phyloP scores from a whole-genome alignment of 2,329 filamentous ascomycete species.

The Colletotrichum higginsianum region DNA sequence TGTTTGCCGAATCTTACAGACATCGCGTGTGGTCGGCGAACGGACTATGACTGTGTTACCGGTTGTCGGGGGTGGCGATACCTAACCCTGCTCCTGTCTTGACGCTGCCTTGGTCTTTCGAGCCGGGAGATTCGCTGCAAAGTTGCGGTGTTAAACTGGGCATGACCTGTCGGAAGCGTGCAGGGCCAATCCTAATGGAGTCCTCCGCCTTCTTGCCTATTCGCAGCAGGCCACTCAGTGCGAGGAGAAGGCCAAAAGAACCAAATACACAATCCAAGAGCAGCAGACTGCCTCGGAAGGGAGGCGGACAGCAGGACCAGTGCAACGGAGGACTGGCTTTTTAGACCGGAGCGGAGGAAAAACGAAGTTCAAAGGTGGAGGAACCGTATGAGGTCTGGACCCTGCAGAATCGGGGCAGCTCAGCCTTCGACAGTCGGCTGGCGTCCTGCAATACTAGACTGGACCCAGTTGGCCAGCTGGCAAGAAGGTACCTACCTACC shows the following conservation, averaged over 20 bases:
- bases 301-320: conserved; percentile 1
- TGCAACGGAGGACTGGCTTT: conserved; percentile 1
- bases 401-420: conserved; percentile 41
- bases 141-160: not conserved
- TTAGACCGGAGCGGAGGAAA: not conserved
- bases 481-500: conserved; percentile 20
- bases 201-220: conserved; percentile 5
- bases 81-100: conserved; percentile 25
- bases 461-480: conserved; percentile 35
- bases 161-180: conserved; percentile 1
- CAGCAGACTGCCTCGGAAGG: not conserved
- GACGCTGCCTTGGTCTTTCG: conserved; percentile 30
- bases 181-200: conserved; percentile 16
- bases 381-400: conserved; percentile 35
- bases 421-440: conserved; percentile 28
- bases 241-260: conserved; percentile 18
- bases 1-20: not conserved
- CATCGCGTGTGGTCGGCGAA: not conserved
- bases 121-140: conserved; percentile 16
- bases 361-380: conserved; percentile 1
- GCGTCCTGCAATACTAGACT: conserved; percentile 11
- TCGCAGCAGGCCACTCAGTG: conserved; percentile 3
- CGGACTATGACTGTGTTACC: too few species aligned
- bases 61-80: conserved; percentile 31
- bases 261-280: conserved; percentile 1